phyloP scores from a whole-genome alignment of 768 basidiomycete genomes.

The Kondoa subrosea region DNA sequence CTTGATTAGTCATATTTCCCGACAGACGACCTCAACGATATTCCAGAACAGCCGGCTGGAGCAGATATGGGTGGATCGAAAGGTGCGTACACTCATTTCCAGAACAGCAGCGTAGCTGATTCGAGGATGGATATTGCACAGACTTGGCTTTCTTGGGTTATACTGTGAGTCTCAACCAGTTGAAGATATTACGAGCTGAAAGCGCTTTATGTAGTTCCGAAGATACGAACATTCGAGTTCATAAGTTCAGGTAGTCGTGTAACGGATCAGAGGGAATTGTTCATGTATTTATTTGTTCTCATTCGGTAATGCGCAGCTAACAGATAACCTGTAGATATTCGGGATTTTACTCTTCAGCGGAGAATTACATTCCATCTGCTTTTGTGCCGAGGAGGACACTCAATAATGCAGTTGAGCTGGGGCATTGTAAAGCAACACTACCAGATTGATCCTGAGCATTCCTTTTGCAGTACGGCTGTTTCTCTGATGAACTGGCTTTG shows the following conservation, averaged over 20 bases:
- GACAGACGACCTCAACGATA: slow-evolving; percentile 36
- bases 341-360: too few species aligned
- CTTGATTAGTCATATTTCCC: slow-evolving; percentile 35
- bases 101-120: not conserved
- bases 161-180: slow-evolving; percentile 25
- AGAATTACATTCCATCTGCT: too few species aligned
- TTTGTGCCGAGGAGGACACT: too few species aligned
- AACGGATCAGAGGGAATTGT: too few species aligned
- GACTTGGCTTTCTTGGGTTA: slow-evolving; percentile 22
- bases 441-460: too few species aligned
- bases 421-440: too few species aligned
- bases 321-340: too few species aligned
- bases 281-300: too few species aligned
- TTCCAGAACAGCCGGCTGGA: slow-evolving; percentile 32
- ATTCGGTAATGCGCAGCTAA: too few species aligned
- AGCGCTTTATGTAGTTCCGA: not conserved
- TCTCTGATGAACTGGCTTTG: too few species aligned
- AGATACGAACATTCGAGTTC: not conserved
- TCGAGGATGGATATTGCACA: not conserved
- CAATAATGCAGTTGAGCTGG: too few species aligned
- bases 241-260: not conserved
- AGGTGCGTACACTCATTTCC: not conserved
- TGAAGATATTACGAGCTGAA: slow-evolving; percentile 6
- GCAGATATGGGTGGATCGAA: slow-evolving; percentile 13
- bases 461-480: too few species aligned